Conservation (phyloP, 257 asterid genomes). For the Henckelia pumila region DNA sequence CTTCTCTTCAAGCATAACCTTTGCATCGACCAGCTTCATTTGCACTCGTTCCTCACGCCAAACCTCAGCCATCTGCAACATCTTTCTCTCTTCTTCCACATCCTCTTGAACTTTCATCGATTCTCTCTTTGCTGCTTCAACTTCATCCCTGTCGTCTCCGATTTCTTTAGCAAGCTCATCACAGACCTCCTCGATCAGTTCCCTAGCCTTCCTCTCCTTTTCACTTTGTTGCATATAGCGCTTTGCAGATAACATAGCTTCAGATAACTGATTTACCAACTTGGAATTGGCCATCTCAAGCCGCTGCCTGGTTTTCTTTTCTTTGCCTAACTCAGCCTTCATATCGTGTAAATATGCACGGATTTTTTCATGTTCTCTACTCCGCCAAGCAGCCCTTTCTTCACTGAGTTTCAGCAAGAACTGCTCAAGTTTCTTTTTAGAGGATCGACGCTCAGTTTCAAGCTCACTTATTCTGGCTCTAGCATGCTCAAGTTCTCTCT, state of each 20-base stretch:
- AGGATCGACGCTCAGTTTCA: slow-evolving; percentile 49
- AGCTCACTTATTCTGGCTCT: slow-evolving; percentile 51
- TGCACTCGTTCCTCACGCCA: slow-evolving; percentile 85
- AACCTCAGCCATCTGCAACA: slow-evolving; percentile 77
- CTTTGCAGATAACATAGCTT: slow-evolving; percentile 53
- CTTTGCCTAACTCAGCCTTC: slow-evolving; percentile 50
- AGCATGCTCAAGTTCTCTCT: slow-evolving; percentile 57
- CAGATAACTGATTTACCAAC: slow-evolving; percentile 55
- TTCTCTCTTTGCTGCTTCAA: slow-evolving; percentile 58
- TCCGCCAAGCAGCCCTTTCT: slow-evolving; percentile 64
- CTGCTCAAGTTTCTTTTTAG: slow-evolving; percentile 66
- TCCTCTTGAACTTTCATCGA: slow-evolving; percentile 50
- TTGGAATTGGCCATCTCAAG: slow-evolving; percentile 58
- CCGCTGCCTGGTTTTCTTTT: slow-evolving; percentile 55
- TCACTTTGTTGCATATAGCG: slow-evolving; percentile 54
- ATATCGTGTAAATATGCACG: slow-evolving; percentile 52
- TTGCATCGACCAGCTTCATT: slow-evolving; percentile 69
- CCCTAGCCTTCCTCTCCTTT: slow-evolving; percentile 60
- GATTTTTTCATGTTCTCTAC: slow-evolving; percentile 63
- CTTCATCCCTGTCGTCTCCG: slow-evolving; percentile 60
- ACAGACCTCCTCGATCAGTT: slow-evolving; percentile 68
- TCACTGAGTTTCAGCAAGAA: slow-evolving; percentile 59
- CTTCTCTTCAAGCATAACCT: slow-evolving; percentile 64
- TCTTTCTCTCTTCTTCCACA: slow-evolving; percentile 70
- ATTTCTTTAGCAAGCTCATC: slow-evolving; percentile 73